A percentile compares a stretch with the other conserved stretches of the same genome.
phyloP scores from a whole-genome alignment of 108 stramenopile species.

The Skeletonema tropicum region DNA sequence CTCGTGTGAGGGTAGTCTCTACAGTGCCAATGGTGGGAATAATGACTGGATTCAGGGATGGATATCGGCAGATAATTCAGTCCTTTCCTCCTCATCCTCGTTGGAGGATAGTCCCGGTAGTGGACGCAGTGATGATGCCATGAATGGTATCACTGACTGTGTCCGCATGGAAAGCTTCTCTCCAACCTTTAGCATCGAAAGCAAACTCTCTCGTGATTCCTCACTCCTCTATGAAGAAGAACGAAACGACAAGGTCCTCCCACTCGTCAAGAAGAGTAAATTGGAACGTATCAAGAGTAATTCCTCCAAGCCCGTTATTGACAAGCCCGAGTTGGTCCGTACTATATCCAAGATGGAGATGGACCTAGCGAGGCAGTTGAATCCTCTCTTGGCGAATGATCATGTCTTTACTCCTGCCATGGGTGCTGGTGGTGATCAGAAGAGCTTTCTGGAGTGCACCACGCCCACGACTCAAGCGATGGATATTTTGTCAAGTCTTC shows the following conservation, averaged over 20 bases:
- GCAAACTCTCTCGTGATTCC: background rate
- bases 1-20: background rate
- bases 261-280: constrained; percentile 19
- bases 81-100: constrained; percentile 1
- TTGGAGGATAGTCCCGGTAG: constrained; percentile 4
- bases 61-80: background rate
- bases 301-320: constrained; percentile 31
- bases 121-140: constrained; percentile 13
- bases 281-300: constrained; percentile 37
- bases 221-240: constrained; percentile 18
- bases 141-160: background rate
- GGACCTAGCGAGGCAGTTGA: constrained; percentile 24
- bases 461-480: constrained; percentile 23
- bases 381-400: constrained; percentile 5
- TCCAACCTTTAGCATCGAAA: constrained; percentile 2
- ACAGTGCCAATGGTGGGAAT: background rate
- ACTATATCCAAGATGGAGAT: constrained; percentile 63
- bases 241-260: constrained; percentile 28
- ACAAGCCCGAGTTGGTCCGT: constrained; percentile 51
- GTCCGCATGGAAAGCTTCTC: background rate
- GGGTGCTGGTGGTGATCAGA: background rate
- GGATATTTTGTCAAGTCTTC: constrained; percentile 32
- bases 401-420: background rate
- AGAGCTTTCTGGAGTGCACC: background rate
- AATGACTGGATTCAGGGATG: constrained; percentile 23